Evolutionary conservation across 805 yeast species (phyloP).

Genomic region (Blastobotrys robertii): DNA sequence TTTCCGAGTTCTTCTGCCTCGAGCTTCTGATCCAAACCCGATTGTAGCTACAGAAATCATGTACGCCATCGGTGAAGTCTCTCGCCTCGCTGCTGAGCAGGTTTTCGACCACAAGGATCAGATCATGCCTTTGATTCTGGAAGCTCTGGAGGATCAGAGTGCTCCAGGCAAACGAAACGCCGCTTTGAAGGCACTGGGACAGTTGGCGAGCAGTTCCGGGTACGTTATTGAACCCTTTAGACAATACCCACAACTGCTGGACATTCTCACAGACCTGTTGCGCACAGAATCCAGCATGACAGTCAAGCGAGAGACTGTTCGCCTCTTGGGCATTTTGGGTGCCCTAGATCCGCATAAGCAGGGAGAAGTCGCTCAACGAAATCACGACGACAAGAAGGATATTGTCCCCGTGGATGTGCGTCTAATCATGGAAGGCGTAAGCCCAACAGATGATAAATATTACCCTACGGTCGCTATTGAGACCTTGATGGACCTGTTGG

Average conservation of each 20-base stretch:
- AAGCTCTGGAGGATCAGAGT: slow-evolving; percentile 85
- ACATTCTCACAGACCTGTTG: slow-evolving; percentile 69
- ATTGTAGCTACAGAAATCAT: slow-evolving; percentile 83
- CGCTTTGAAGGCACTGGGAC: slow-evolving; percentile 80
- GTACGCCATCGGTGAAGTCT: slow-evolving; percentile 77
- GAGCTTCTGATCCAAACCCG: slow-evolving; percentile 59
- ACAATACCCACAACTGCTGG: slow-evolving; percentile 83
- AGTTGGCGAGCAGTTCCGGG: slow-evolving; percentile 81
- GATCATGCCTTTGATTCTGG: slow-evolving; percentile 80
- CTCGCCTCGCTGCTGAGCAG: slow-evolving; percentile 82
- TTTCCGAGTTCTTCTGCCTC: slow-evolving; percentile 72
- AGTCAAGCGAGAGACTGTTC: slow-evolving; percentile 79
- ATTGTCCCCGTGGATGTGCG: slow-evolving; percentile 89
- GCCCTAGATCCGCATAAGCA: slow-evolving; percentile 96
- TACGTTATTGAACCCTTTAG: slow-evolving; percentile 89
- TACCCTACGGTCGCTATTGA: slow-evolving; percentile 91
- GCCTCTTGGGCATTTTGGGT: slow-evolving; percentile 85
- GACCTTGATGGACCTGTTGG: slow-evolving; percentile 70
- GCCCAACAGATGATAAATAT: slow-evolving; percentile 84
- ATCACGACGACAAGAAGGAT: slow-evolving; percentile 55
- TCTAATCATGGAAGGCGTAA: slow-evolving; percentile 83
- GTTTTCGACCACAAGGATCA: slow-evolving; percentile 61
- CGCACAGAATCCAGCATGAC: slow-evolving; percentile 68
- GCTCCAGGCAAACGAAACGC: slow-evolving; percentile 83
- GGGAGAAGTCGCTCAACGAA: slow-evolving; percentile 74